Evolutionary conservation across 768 basidiomycete species (phyloP).

Genomic region (Leccinum incarnatum): DNA sequence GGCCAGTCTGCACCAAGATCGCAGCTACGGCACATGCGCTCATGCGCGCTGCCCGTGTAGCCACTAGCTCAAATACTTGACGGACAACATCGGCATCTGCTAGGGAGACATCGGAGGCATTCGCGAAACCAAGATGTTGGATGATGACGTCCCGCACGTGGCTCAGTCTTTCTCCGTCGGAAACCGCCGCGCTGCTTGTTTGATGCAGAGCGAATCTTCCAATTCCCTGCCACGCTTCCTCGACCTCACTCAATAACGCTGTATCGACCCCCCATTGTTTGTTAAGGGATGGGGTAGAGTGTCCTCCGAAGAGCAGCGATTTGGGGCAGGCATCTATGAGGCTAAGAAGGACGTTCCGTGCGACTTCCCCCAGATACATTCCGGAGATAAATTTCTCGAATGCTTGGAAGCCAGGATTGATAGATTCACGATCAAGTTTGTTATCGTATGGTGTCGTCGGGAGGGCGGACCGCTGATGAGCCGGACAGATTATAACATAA

Average conservation of each 20-base stretch:
- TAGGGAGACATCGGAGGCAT: slow-evolving; percentile 49
- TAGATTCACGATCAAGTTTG: slow-evolving; percentile 87
- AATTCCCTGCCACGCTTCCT: slow-evolving; percentile 66
- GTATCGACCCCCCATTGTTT: slow-evolving; percentile 94
- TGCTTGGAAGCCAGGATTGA: slow-evolving; percentile 90
- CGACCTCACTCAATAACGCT: slow-evolving; percentile 83
- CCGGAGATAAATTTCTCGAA: slow-evolving; percentile 99
- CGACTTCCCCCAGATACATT: slow-evolving; percentile 97
- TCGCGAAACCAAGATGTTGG: slow-evolving; percentile 56
- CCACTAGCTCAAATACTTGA: slow-evolving; percentile 77
- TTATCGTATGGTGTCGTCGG: slow-evolving; percentile 91
- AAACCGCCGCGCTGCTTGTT: background rate
- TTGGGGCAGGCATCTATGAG: slow-evolving; percentile 74
- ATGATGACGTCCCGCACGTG: slow-evolving; percentile 60
- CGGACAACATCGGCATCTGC: slow-evolving; percentile 74
- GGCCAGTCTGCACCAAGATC: slow-evolving; percentile 76
- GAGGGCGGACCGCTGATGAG: slow-evolving; percentile 66
- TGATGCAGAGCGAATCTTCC: slow-evolving; percentile 30
- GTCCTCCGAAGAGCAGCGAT: slow-evolving; percentile 77
- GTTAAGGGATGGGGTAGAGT: slow-evolving; percentile 70
- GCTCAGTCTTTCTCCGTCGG: slow-evolving; percentile 40
- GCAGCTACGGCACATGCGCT: slow-evolving; percentile 88
- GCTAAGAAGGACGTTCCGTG: slow-evolving; percentile 79
- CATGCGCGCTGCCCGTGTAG: slow-evolving; percentile 75
- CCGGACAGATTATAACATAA: slow-evolving; percentile 2